These are phyloP conservation scores for Poa annua DNA, from an alignment of 176 grass and related monocot species.

Conservation along the genomic window DNA sequence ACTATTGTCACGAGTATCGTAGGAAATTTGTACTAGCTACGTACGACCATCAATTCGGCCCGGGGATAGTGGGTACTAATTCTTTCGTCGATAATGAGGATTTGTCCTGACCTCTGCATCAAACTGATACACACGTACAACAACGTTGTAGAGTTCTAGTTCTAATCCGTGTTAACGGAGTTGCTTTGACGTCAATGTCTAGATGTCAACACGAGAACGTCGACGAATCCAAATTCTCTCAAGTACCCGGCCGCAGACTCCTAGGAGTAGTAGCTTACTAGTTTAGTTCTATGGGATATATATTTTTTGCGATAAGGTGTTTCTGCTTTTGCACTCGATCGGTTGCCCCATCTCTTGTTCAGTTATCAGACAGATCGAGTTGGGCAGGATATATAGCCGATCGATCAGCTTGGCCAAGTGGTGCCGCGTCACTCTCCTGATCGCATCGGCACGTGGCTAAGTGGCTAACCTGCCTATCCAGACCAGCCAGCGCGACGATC, in stretches of 20 bases:
- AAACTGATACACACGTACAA: no score
- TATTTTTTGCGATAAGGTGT: neutral
- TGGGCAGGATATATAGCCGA: neutral
- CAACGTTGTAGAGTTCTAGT: no score
- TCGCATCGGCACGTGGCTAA: conserved; percentile 13
- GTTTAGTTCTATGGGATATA: no score
- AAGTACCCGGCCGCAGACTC: neutral
- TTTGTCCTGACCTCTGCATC: no score
- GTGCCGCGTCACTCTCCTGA: conserved; percentile 42
- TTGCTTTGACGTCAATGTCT: neutral
- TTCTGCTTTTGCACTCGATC: neutral
- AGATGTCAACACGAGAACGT: neutral
- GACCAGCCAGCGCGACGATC: neutral
- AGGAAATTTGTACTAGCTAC: no score
- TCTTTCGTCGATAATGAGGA: no score
- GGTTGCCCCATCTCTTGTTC: neutral
- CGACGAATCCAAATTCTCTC: neutral
- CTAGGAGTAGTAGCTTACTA: no score
- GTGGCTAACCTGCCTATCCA: neutral
- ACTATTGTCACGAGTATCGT: no score
- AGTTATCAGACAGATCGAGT: conserved; percentile 13
- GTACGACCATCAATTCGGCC: no score
- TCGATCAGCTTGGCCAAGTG: neutral
- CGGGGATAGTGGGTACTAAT: no score
- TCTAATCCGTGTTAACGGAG: no score